Base-by-base conservation (phyloP, 768 basidiomycete genomes). In the Lentinula sp. region DNA sequence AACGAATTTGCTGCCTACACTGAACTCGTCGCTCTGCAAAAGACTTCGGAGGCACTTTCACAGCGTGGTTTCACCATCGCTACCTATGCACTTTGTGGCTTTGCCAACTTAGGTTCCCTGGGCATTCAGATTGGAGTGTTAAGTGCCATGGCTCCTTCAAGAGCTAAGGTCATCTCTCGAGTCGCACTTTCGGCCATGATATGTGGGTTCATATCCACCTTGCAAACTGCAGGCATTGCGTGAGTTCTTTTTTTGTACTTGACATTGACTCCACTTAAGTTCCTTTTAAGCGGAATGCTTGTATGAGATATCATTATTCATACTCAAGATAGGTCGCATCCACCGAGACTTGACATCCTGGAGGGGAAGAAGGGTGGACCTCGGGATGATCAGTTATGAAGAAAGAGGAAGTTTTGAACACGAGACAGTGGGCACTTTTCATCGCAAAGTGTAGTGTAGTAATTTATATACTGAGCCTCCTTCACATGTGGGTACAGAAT, bases 41-140 rank as follows among this genome's bases (percentile, higher is more conserved):
- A 65, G 10, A 69, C 71, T n/a, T 62, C 63, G 8, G 51, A 37
- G n/a, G 42, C 89, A 3, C 81, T 94, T 55, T 85, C 86, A 20
- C 78, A 73, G 35, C 91, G 90, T 60, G 90, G 86, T 20, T 93
- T 79, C 74, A 89, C 87, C 57, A 94, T 95, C 66, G 85, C 89
- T 13, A 86, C 88, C 37, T 96, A 95, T 71, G 87, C 89, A 15
- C 85, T 95, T 15, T 95, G 93, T 72, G 95, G 95, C 9, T 96
- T 96, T 68, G 91, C 91, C 62, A 95, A 95, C 71, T 77, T 93
- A 49, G 85, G 88, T 59, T 91, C 91, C 6, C 77, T 94, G 28
- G 94, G 93, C 68, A 93, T 95, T 66, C 91, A 94, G 71, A 84
- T 91, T 62, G 89, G 89, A 68, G 89, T 90, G 69, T 77, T 90